Evolutionary conservation across 148 eudicot species (phyloP).

Genomic region (Rhododendron ferrugineum): DNA sequence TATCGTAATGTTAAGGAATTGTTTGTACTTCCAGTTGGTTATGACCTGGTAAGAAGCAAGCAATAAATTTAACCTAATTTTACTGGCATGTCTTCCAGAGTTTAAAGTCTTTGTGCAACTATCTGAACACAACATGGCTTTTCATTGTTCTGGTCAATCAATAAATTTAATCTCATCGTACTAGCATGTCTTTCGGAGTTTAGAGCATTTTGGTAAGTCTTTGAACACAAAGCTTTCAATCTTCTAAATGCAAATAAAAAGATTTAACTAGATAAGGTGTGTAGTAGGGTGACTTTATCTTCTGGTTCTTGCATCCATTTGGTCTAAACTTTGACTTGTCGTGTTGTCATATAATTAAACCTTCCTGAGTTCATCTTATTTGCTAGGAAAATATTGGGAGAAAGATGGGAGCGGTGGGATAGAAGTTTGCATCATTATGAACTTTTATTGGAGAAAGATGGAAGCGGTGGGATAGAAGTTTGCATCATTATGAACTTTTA

Average conservation of each 20-base stretch:
- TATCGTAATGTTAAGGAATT: constrained; percentile 49
- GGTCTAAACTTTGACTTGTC: background rate
- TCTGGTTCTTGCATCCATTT: background rate
- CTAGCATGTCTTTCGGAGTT: background rate
- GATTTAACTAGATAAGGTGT: background rate
- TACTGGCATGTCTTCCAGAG: background rate
- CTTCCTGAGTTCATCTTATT: background rate
- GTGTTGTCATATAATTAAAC: background rate
- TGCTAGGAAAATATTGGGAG: background rate
- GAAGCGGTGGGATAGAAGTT: no score
- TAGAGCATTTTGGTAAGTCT: background rate
- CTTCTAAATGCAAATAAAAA: background rate
- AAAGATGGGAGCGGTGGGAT: background rate
- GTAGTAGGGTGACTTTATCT: background rate
- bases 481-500: no score
- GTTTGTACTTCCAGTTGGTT: constrained; percentile 77
- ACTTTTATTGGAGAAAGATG: no score
- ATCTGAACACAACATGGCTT: background rate
- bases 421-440: background rate
- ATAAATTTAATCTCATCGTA: background rate
- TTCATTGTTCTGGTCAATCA: background rate
- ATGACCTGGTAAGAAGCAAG: constrained; percentile 66
- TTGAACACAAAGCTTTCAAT: background rate
- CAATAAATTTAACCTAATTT: background rate
- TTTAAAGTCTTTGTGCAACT: background rate